Evolutionary conservation across 768 basidiomycete species (phyloP).

Genomic region (Suillus cothurnatus): DNA sequence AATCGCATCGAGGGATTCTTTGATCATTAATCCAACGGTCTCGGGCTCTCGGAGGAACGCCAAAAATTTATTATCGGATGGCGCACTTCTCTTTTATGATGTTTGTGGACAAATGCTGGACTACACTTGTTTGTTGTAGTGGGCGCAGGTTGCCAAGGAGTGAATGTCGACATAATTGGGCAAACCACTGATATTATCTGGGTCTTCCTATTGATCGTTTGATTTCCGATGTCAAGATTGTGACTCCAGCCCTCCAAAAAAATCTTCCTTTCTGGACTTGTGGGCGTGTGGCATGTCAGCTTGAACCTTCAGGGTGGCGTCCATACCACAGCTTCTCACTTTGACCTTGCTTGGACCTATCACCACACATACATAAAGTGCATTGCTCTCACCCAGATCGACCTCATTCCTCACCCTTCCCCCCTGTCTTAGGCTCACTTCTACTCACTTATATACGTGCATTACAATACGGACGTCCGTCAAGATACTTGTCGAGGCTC

Average conservation of each 20-base stretch:
- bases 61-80: constrained; percentile 7
- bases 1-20: neutral
- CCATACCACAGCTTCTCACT: constrained; percentile 10
- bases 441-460: neutral
- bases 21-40: neutral
- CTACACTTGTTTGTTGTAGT: constrained; percentile 3
- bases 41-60: neutral
- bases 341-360: constrained; percentile 15
- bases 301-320: constrained; percentile 8
- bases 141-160: constrained; percentile 9
- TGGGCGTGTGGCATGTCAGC: neutral
- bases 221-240: constrained; percentile 4
- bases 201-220: neutral
- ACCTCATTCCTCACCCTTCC: neutral
- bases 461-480: neutral
- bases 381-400: neutral
- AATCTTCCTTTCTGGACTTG: neutral
- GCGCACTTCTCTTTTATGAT: neutral
- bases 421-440: neutral
- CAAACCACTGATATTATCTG: constrained; percentile 4
- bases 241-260: neutral
- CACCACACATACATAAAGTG: constrained; percentile 10
- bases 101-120: neutral
- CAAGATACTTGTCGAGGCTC: constrained; percentile 8
- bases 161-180: constrained; percentile 3